Evolutionary conservation across 2,329 filamentous ascomycete genomes (phyloP), one percentile per base, ranked within the genome.

Genomic region (Aspergillus tanneri): DNA sequence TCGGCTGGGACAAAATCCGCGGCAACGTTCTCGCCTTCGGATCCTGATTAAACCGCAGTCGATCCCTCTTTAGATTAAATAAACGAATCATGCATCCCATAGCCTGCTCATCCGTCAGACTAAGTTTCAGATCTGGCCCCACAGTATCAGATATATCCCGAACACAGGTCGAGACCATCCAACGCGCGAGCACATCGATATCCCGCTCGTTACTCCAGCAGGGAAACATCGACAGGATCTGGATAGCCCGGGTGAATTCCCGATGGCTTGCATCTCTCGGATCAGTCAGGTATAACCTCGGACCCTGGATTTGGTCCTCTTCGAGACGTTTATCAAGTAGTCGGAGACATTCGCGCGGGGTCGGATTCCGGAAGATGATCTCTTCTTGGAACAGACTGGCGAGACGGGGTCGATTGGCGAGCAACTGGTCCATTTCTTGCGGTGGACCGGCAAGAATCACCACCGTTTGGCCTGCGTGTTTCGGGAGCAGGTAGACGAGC

Each of bases 181-280:
- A 58, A 5, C 54, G 47, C 7, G 47, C 49, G 10, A 58, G 32
- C 5, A 55, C 43, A 12, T 55, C 52, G 24, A 58, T 47, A 18
- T 58, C 55, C 12, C 54, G 50, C 5, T 50, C 52, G 19, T 58
- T 58, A 36, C 54, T 45, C 55, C 55, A 58, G 46, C 55, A 58
- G 12, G 55, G 55, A 40, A 56, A 58, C 55, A 56, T 51, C 2
- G 54, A 55, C 2, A 58, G 49, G 27, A 56, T 52, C 27, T 58
- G 54, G n/a, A 58, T 43, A 14, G 52, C 55, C 3, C 55, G 52
- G 6, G 55, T 56, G 43, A 58, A 58, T 18, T 58, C 55, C 12
- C 54, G 52, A 11, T 56, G 49, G 23, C 43, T 56, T 3, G 48
- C 32, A 0, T 30, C 38, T 22, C 47, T 54, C 7, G 55, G 52